Conservation (phyloP, 2,329 filamentous ascomycete genomes). For the Hyphodiscus sp. region DNA sequence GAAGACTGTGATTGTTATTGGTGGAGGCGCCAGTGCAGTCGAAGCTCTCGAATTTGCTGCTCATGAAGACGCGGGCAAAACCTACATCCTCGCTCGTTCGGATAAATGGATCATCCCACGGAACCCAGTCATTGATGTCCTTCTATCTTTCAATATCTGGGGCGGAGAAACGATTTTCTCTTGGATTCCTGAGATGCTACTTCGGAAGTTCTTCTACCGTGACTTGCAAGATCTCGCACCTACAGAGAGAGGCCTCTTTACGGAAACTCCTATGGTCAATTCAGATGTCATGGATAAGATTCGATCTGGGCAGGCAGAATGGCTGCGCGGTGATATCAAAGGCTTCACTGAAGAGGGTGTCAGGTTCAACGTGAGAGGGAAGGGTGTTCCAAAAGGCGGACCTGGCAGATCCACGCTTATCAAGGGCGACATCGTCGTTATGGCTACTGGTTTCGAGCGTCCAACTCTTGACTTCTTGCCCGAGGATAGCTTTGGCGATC, state of each 20-base stretch:
- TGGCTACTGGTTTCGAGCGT: conserved; percentile 77
- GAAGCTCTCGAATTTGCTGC: conserved; percentile 78
- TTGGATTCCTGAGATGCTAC: conserved; percentile 69
- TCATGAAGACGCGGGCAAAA: conserved; percentile 57
- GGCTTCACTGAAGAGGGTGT: conserved; percentile 58
- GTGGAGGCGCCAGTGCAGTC: conserved; percentile 74
- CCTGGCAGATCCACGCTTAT: conserved; percentile 62
- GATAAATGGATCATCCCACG: conserved; percentile 87
- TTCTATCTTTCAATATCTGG: conserved; percentile 73
- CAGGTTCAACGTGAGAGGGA: conserved; percentile 62
- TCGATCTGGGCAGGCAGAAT: conserved; percentile 63
- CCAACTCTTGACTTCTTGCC: conserved; percentile 71
- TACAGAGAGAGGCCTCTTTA: conserved; percentile 66
- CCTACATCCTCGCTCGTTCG: conserved; percentile 66
- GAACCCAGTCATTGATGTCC: conserved; percentile 65
- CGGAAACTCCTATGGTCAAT: conserved; percentile 82
- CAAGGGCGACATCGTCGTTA: conserved; percentile 68
- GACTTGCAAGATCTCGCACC: conserved; percentile 71
- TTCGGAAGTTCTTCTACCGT: conserved; percentile 76
- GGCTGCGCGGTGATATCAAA: conserved; percentile 76
- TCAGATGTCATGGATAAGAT: conserved; percentile 72
- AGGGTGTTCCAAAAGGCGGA: conserved; percentile 69
- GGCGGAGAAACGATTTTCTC: conserved; percentile 70
- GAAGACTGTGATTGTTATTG: conserved; percentile 71
- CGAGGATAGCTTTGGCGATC: conserved; percentile 62